Base-by-base conservation (phyloP, 106 monocot genomes). In the Dendrobium huoshanense region DNA sequence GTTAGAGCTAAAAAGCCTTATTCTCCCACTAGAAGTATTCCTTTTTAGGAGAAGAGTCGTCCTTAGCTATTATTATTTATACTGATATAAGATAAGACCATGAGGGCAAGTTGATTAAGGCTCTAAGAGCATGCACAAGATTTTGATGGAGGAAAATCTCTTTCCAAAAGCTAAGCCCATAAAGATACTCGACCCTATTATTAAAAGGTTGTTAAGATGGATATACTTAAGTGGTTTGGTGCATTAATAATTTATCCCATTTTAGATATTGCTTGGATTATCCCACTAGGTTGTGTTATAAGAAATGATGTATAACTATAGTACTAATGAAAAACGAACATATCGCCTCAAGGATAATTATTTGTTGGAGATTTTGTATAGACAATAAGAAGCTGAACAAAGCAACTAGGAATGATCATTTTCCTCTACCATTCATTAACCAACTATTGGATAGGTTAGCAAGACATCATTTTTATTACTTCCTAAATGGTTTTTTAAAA, bases 241-340 rank as follows among this genome's bases (percentile, higher is more conserved):
- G 73, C 81, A 48, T 18, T 43, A 1, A 74, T 75, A 1, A 81
- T 81, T 51, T 81, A 81, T 29, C 70, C 20, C 13, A 51, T 48
- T 7, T 40, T 41, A 5, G 44, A 74, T 54, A 48, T 22, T 20
- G 0, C 0, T 37, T 81, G 73, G 81, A 73, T 81, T 7, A 73
- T 54, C 31, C 70, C 73, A 0, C 31, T 74, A 4, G 73, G 74
- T 8, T 43, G 20, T 18, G 81, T 81, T 15, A 73, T 73, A 19
- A 81, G 74, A 40, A 81, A 81, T 24, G 27, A 24, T 1, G 81
- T 43, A 44, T 44, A 4, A 72, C 74, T 31, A 81, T 20, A 25
- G 33, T 56, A 56, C 31, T 31, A 19, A 17, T 56, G 19, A 56
- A 56, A 56, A 13, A 19, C 0, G 9, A 56, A 19, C 9, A 56